Percentiles rank a stretch among this genome's conserved stretches.
These are phyloP conservation scores for Pseudonectria foliicola DNA, from an alignment of 2,329 filamentous ascomycete species.

Conservation along the genomic window DNA sequence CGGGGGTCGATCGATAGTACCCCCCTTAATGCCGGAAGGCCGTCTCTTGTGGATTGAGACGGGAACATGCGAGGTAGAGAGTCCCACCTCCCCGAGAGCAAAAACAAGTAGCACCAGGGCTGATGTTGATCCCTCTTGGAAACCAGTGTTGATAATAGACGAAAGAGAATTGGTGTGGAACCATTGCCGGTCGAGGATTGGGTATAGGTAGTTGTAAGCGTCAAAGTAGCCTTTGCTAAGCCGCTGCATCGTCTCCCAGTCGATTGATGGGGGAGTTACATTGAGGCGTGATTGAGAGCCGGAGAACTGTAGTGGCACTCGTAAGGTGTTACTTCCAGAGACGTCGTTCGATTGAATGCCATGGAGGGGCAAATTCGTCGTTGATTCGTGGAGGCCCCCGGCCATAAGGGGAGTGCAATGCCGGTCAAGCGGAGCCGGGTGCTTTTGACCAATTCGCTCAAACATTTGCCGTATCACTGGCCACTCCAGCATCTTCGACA, in stretches of 20 bases:
- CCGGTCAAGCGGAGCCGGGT: slow-evolving; percentile 11
- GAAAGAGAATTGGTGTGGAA: slow-evolving; percentile 43
- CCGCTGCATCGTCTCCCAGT: slow-evolving; percentile 41
- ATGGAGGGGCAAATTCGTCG: slow-evolving; percentile 13
- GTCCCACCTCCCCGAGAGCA: slow-evolving; percentile 50
- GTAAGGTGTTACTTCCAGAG: slow-evolving; percentile 11
- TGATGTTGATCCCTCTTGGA: slow-evolving; percentile 41
- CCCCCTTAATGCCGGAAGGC: slow-evolving; percentile 46
- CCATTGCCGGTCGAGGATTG: slow-evolving; percentile 49
- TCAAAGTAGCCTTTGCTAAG: slow-evolving; percentile 51
- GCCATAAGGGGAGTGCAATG: slow-evolving; percentile 11
- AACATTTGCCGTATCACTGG: slow-evolving; percentile 20
- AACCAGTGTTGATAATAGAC: slow-evolving; percentile 34
- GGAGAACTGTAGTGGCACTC: slow-evolving; percentile 15
- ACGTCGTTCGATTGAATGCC: slow-evolving; percentile 15
- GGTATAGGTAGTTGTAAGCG: slow-evolving; percentile 51
- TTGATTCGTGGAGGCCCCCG: slow-evolving; percentile 16
- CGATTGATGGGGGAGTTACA: slow-evolving; percentile 24
- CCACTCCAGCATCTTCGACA: slow-evolving; percentile 19
- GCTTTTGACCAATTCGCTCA: slow-evolving; percentile 18
- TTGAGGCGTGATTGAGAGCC: slow-evolving; percentile 9
- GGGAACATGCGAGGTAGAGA: slow-evolving; percentile 42
- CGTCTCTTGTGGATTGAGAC: slow-evolving; percentile 36
- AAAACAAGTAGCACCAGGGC: slow-evolving; percentile 51
- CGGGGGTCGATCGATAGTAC: slow-evolving; percentile 42